These are phyloP conservation scores for Entomortierella chlamydospora DNA, from an alignment of 192 early-diverging fungal genomes.

Conservation along the genomic window DNA sequence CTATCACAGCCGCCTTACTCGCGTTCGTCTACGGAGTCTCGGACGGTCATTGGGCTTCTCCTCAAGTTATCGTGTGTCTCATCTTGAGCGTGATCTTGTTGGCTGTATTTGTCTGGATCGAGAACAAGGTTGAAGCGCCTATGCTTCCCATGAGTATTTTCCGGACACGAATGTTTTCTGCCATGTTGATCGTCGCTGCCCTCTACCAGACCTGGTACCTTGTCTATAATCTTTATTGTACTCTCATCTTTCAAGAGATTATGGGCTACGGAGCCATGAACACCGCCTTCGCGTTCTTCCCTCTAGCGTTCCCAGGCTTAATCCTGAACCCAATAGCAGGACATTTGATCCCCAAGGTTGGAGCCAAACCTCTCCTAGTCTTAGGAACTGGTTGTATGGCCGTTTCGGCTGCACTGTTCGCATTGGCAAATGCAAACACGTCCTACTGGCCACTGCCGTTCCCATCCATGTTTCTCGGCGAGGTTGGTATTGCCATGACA, in stretches of 20 bases:
- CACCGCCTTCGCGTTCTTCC: conserved; percentile 61
- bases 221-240: conserved; percentile 58
- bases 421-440: conserved; percentile 23
- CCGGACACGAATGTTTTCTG: conserved; percentile 60
- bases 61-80: conserved; percentile 48
- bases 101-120: conserved; percentile 52
- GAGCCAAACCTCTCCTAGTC: conserved; percentile 39
- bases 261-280: conserved; percentile 56
- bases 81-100: conserved; percentile 52
- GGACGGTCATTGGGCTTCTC: conserved; percentile 53
- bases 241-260: conserved; percentile 64
- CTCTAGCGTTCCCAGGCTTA: conserved; percentile 54
- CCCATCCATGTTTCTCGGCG: conserved; percentile 53
- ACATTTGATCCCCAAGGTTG: conserved; percentile 55
- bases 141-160: conserved; percentile 58
- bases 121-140: conserved; percentile 52
- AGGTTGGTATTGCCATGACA: conserved; percentile 50
- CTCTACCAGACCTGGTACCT: conserved; percentile 56
- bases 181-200: conserved; percentile 59
- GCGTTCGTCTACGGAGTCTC: conserved; percentile 52
- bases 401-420: conserved; percentile 42
- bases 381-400: conserved; percentile 39
- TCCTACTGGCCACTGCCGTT: conserved; percentile 52
- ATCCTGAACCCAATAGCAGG: conserved; percentile 49
- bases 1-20: conserved; percentile 44